These are phyloP conservation scores for Phytophthora pini DNA, from an alignment of 352 stramenopile species.

Conservation along the genomic window DNA sequence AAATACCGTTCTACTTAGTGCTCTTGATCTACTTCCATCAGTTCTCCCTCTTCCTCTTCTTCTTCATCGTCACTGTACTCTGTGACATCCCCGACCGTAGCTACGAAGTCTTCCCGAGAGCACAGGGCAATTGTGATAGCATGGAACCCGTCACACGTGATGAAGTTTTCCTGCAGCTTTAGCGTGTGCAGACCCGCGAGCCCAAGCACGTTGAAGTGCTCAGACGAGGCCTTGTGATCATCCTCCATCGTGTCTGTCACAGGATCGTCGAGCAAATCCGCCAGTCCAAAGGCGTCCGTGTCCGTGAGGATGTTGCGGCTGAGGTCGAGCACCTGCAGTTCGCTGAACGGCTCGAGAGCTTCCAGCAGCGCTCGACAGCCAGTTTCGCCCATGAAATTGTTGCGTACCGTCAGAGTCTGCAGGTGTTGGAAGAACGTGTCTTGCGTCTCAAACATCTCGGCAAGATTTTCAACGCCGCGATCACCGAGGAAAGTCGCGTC, in stretches of 20 bases:
- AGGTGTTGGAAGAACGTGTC: constrained; percentile 40
- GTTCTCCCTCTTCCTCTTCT: constrained; percentile 21
- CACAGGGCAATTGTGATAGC: constrained; percentile 60
- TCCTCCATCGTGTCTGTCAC: constrained; percentile 18
- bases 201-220: constrained; percentile 14
- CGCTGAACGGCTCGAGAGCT: constrained; percentile 29
- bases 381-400: constrained; percentile 75
- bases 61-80: constrained; percentile 7
- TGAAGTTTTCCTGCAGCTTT: constrained; percentile 71
- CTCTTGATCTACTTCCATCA: constrained; percentile 14
- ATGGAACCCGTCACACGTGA: constrained; percentile 66
- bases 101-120: constrained; percentile 28
- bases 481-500: constrained; percentile 72
- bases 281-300: constrained; percentile 52
- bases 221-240: constrained; percentile 2
- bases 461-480: constrained; percentile 44
- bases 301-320: constrained; percentile 70
- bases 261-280: constrained; percentile 43
- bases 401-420: constrained; percentile 46
- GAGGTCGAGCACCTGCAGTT: constrained; percentile 48
- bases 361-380: constrained; percentile 45
- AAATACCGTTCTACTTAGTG: constrained; percentile 29
- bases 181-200: constrained; percentile 38
- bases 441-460: constrained; percentile 34
- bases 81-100: constrained; percentile 11